Conservation (phyloP, 2,329 filamentous ascomycete genomes). For the Venturia aucupariae region DNA sequence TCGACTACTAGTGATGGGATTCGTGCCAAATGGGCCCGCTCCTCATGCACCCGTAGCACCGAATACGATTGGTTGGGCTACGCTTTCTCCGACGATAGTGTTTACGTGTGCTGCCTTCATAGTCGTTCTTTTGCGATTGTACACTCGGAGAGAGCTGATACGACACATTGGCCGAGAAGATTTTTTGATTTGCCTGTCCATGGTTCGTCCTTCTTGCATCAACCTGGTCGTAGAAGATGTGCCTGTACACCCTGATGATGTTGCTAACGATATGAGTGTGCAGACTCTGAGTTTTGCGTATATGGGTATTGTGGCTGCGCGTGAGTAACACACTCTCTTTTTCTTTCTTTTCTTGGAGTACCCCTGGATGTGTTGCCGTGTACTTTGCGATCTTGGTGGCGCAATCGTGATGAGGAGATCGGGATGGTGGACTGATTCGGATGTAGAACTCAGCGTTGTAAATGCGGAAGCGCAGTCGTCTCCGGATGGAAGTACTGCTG, state of each 20-base stretch:
- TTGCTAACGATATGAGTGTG: conserved; percentile 12
- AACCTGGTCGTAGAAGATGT: too few species aligned
- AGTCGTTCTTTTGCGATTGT: conserved; percentile 23
- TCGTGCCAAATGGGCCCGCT: neutral
- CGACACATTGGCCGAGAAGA: conserved; percentile 22
- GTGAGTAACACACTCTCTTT: neutral
- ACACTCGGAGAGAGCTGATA: conserved; percentile 20
- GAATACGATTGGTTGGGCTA: conserved; percentile 20
- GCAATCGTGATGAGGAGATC: neutral
- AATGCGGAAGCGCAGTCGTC: conserved; percentile 10
- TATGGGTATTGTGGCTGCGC: neutral
- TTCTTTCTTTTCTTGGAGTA: neutral
- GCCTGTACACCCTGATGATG: neutral
- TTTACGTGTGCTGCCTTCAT: conserved; percentile 22
- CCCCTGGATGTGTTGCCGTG: neutral
- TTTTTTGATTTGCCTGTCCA: conserved; percentile 21
- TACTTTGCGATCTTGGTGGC: neutral
- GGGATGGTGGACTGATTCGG: conserved; percentile 19
- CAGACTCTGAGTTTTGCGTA: conserved; percentile 20
- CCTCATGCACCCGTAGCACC: conserved; percentile 7
- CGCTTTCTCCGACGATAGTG: conserved; percentile 22
- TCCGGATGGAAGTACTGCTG: conserved; percentile 1
- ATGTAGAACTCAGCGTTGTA: conserved; percentile 22
- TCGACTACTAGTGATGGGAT: neutral
- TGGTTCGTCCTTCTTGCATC: conserved; percentile 17